phyloP scores from a whole-genome alignment of 495 filamentous ascomycete genomes.

The Neurospora sp. region DNA sequence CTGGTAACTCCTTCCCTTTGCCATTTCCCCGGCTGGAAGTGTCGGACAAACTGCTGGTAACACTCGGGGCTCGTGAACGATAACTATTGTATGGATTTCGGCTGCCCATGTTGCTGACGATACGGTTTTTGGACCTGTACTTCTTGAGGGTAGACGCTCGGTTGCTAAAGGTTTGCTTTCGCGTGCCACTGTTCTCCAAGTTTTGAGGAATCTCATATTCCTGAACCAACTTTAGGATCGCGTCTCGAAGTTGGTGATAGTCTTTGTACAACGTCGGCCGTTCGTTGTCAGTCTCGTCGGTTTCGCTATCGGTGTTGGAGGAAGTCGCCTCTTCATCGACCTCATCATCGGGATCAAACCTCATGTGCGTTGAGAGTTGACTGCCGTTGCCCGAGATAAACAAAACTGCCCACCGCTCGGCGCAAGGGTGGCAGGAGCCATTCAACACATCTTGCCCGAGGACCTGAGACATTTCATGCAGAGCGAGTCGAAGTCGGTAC shows the following conservation, averaged over 20 bases:
- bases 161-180: constrained; percentile 53
- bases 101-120: constrained; percentile 42
- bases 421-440: constrained; percentile 60
- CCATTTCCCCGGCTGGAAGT: constrained; percentile 14
- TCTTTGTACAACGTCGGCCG: constrained; percentile 66
- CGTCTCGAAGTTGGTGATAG: constrained; percentile 73
- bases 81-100: constrained; percentile 51
- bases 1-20: constrained; percentile 24
- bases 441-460: constrained; percentile 49
- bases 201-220: constrained; percentile 66
- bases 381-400: constrained; percentile 66
- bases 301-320: constrained; percentile 45
- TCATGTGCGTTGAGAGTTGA: constrained; percentile 59
- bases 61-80: constrained; percentile 30
- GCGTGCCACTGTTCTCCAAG: constrained; percentile 39
- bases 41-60: constrained; percentile 22
- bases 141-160: constrained; percentile 44
- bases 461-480: constrained; percentile 55
- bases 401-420: constrained; percentile 63
- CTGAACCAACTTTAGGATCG: constrained; percentile 69
- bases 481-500: constrained; percentile 43
- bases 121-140: constrained; percentile 39
- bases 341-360: constrained; percentile 57
- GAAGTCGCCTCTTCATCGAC: constrained; percentile 54
- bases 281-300: constrained; percentile 53